Conservation (phyloP, 2,329 filamentous ascomycete genomes). For the Fusarium sp. region DNA sequence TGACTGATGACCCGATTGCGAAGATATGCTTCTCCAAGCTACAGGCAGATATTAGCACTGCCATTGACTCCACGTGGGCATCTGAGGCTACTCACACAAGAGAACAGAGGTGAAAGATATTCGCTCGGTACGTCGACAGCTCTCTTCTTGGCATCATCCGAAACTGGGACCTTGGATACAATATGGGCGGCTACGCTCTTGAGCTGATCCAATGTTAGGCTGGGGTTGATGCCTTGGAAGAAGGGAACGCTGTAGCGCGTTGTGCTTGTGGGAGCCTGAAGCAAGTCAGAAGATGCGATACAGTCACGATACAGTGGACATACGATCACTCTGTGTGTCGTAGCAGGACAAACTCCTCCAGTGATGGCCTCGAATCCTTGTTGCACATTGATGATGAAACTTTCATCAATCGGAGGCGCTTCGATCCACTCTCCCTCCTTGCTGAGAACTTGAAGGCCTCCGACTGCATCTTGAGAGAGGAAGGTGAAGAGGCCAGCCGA, state of each 20-base stretch:
- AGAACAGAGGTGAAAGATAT: constrained; percentile 5
- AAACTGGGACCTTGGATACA: background rate
- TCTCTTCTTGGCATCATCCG: constrained; percentile 6
- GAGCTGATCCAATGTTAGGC: background rate
- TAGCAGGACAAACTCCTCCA: constrained; percentile 8
- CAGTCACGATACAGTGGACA: background rate
- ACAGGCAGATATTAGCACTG: background rate
- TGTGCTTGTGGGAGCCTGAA: constrained; percentile 7
- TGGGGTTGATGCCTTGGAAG: constrained; percentile 15
- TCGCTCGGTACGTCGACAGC: constrained; percentile 8
- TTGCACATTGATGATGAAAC: constrained; percentile 13
- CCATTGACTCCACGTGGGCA: accelerated
- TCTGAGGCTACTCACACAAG: background rate
- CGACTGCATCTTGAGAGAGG: constrained; percentile 4
- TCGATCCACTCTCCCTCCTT: constrained; percentile 12
- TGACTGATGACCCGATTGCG: constrained; percentile 11
- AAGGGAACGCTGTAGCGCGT: constrained; percentile 10
- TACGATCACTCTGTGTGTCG: constrained; percentile 7
- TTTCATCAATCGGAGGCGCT: constrained; percentile 4
- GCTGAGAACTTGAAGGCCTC: constrained; percentile 6
- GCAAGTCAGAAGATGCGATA: background rate
- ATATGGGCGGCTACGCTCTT: constrained; percentile 8
- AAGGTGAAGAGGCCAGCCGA: constrained; percentile 8
- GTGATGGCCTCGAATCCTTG: constrained; percentile 15
- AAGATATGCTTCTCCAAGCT: constrained; percentile 11